Base-by-base conservation (phyloP, 306 rosid genomes). In the Citrullus amarus region DNA sequence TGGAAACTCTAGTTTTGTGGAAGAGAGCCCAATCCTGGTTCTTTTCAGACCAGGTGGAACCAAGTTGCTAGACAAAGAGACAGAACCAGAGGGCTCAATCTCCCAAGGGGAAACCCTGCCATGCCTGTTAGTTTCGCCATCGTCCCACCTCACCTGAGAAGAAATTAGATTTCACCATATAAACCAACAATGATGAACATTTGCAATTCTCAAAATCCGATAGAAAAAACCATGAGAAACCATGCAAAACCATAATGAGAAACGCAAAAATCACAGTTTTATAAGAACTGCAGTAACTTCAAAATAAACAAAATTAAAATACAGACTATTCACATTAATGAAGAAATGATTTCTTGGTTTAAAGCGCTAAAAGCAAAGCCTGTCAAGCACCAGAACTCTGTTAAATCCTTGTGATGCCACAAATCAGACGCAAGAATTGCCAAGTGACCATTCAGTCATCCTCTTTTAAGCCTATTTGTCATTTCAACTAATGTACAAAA, bases 31-130 rank as follows among this genome's bases (percentile, higher is more conserved):
- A n/a, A 86, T 87, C 88, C 97, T 88, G 67, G 91, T 79, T 87
- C 99, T 89, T 88, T 96, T 96, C 86, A 93, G 79, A 80, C 98
- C 86, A 75, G 93, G 82, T 41, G 90, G 85, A 89, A 83, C 81
- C 66, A 92, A 79, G 86, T 88, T 85, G 70, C 80, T 75, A 74
- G 92, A 81, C 83, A 82, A 44, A 38, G 97, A 83, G 83, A 86
- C 83, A 82, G 93, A 88, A 82, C 93, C 91, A 61, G 94, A 88
- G 41, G 97, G 92, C 84, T 92, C 97, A 22, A 92, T 90, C 87
- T 96, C 99, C 99, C 99, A 96, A 4, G 98, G 99, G 82, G 98
- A 96, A 85, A 96, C 97, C 90, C 99, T 85, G 71, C 91, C 89
- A 82, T 89, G 96, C 87, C 89, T 90, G 75, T 81, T 81, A 9